Evolutionary conservation across 2,329 filamentous ascomycete species (phyloP), one percentile per base, ranked within the genome.

Genomic region (Botrytis squamosa): DNA sequence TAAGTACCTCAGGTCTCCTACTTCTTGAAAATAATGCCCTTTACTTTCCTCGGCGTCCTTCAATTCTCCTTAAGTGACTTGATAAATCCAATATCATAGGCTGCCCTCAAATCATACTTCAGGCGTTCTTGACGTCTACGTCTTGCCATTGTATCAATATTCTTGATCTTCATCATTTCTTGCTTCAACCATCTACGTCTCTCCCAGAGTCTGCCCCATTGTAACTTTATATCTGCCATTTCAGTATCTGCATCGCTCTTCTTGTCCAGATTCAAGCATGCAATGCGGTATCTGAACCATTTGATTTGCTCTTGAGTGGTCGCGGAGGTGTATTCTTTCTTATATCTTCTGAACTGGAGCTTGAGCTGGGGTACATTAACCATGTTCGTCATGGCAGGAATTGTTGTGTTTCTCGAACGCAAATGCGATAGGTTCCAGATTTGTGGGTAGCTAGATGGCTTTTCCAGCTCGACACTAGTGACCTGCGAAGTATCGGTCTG

Each of bases 101-200:
- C 25, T 36, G 55, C 62, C 38, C 70, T 67, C 55, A 57, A 38
- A 6, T 46, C 16, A 29, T n/a, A 59, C 22, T 33, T 16, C 3
- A 44, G 20, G 36, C 38, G 29, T 46, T 68, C 70, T 57, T 67
- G 63, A 59, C 52, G 46, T 59, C 14, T 16, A 6, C 16, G 12
- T 60, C 64, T 68, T n/a, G 59, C 40, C 22, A 22, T 29, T 44
- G 25, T 29, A n/a, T 59, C 25, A 5, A 49, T 7, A 16, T n/a
- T 44, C 38, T 68, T 67, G 52, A 69, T 72, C 29, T 20, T 52
- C 63, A 25, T 29, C 64, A 72, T 55, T 52, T 72, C 71, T 36
- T 20, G n/a, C 49, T 20, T 67, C 40, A 69, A 29, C 71, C 71
- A 69, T 68, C 44, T 49, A 16, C 65, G 71, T 69, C 64, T 72